These are phyloP conservation scores for Colletotrichum cereale DNA, from an alignment of 2,329 filamentous ascomycete species.

Conservation along the genomic window DNA sequence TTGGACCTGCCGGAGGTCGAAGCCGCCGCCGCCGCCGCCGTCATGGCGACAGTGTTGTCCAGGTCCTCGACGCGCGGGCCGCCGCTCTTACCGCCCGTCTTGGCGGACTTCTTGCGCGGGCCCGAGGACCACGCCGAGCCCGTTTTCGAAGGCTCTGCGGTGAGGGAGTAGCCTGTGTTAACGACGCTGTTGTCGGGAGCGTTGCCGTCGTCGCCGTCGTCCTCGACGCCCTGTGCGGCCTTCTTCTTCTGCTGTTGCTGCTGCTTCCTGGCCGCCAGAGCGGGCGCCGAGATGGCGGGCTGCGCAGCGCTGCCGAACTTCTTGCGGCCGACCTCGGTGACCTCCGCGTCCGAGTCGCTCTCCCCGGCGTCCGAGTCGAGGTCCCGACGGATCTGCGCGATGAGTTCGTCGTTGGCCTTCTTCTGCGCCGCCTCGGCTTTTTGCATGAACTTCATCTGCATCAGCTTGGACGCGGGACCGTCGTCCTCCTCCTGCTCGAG, in stretches of 20 bases:
- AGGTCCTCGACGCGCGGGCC: constrained; percentile 51
- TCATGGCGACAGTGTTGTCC: constrained; percentile 52
- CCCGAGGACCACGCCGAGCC: constrained; percentile 58
- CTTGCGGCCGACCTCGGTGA: constrained; percentile 75
- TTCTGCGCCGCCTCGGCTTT: constrained; percentile 84
- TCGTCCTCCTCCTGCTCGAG: constrained; percentile 60
- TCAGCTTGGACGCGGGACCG: constrained; percentile 73
- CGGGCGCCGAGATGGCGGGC: constrained; percentile 48
- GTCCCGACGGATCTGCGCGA: constrained; percentile 77
- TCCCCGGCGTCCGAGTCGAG: constrained; percentile 73
- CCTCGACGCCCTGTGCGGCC: constrained; percentile 45
- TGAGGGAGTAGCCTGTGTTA: constrained; percentile 43
- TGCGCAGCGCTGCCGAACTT: constrained; percentile 69
- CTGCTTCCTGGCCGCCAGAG: constrained; percentile 42
- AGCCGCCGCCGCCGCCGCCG: constrained; percentile 41
- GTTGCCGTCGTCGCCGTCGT: constrained; percentile 46
- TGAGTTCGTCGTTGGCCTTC: constrained; percentile 83
- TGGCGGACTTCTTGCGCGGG: constrained; percentile 50
- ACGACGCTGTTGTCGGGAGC: constrained; percentile 43
- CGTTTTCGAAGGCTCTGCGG: constrained; percentile 45
- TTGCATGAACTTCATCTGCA: constrained; percentile 94
- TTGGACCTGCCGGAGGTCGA: constrained; percentile 42
- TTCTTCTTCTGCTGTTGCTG: constrained; percentile 48
- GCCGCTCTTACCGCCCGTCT: constrained; percentile 20
- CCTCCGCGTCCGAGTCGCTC: constrained; percentile 64